Conservation (phyloP, 352 stramenopile genomes). For the Plasmopara muralis region DNA sequence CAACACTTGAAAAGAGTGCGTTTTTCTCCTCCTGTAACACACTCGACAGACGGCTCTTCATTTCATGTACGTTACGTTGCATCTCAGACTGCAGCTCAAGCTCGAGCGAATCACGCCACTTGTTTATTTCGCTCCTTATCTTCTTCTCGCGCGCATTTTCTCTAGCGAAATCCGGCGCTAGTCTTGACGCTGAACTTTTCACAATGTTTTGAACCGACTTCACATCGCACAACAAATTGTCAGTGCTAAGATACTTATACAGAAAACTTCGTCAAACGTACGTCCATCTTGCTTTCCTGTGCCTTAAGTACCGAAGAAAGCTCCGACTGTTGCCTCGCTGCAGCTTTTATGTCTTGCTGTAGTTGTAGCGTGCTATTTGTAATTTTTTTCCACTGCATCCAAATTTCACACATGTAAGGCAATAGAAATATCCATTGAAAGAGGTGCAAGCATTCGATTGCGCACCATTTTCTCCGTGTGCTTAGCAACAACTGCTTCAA, state of each 20-base stretch:
- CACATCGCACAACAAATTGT: constrained; percentile 4
- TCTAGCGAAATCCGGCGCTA: constrained; percentile 2
- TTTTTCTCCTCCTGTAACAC: constrained; percentile 55
- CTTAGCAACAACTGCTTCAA: constrained; percentile 59
- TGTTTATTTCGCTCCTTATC: constrained; percentile 25
- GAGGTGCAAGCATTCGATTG: constrained; percentile 1
- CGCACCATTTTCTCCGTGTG: constrained; percentile 59
- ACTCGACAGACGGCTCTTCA: constrained; percentile 55
- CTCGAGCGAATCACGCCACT: constrained; percentile 29
- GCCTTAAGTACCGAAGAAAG: constrained; percentile 26
- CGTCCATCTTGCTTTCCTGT: constrained; percentile 39
- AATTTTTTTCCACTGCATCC: constrained; percentile 44
- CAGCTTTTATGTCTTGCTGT: constrained; percentile 24
- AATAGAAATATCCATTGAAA: not conserved
- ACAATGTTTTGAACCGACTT: constrained; percentile 22
- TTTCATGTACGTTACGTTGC: constrained; percentile 41
- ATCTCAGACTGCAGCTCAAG: constrained; percentile 41
- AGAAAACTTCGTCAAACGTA: constrained; percentile 14
- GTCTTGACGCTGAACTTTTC: constrained; percentile 10
- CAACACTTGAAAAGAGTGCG: constrained; percentile 40
- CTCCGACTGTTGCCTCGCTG: constrained; percentile 24
- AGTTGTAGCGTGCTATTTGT: constrained; percentile 32
- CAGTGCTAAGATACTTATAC: not conserved
- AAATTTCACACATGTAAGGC: not conserved
- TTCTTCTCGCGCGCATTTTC: constrained; percentile 7